Conservation (phyloP, 495 filamentous ascomycete species). For the Tirmania nivea region DNA sequence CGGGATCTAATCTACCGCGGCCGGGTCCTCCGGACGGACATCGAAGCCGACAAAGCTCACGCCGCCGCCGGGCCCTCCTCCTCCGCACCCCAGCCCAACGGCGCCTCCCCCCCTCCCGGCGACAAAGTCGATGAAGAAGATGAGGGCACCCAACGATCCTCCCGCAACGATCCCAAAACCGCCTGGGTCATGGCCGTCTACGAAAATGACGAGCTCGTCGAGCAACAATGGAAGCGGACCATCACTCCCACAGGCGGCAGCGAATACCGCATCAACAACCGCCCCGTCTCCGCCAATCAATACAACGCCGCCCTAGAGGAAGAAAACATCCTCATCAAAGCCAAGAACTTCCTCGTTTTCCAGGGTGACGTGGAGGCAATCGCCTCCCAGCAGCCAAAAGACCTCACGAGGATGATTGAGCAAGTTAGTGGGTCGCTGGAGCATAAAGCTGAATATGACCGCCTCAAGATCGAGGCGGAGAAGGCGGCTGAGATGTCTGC, state of each 20-base stretch:
- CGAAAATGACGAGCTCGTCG: conserved; percentile 86
- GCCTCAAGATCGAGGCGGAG: conserved; percentile 61
- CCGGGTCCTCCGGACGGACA: conserved; percentile 79
- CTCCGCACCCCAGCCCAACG: conserved; percentile 55
- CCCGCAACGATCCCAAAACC: conserved; percentile 57
- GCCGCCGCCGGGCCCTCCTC: conserved; percentile 34
- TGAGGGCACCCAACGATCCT: conserved; percentile 28
- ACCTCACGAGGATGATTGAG: conserved; percentile 88
- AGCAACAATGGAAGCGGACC: conserved; percentile 83
- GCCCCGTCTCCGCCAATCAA: conserved; percentile 63
- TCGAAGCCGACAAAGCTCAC: conserved; percentile 39
- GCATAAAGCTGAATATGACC: conserved; percentile 87
- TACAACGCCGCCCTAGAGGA: conserved; percentile 86
- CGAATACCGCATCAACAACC: conserved; percentile 93
- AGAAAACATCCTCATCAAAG: conserved; percentile 94
- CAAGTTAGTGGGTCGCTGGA: conserved; percentile 94
- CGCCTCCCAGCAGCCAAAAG: conserved; percentile 74
- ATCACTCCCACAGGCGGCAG: conserved; percentile 75
- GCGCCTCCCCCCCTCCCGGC: conserved; percentile 30
- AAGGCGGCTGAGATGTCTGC: conserved; percentile 73
- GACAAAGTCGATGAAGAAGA: conserved; percentile 27
- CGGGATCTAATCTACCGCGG: conserved; percentile 92
- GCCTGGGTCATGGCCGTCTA: conserved; percentile 99
- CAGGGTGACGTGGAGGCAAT: conserved; percentile 98
- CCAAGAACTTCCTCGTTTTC: conserved; percentile 93